phyloP scores from a whole-genome alignment of 805 yeast genomes.

The Kluyveromyces nonfermentans region DNA sequence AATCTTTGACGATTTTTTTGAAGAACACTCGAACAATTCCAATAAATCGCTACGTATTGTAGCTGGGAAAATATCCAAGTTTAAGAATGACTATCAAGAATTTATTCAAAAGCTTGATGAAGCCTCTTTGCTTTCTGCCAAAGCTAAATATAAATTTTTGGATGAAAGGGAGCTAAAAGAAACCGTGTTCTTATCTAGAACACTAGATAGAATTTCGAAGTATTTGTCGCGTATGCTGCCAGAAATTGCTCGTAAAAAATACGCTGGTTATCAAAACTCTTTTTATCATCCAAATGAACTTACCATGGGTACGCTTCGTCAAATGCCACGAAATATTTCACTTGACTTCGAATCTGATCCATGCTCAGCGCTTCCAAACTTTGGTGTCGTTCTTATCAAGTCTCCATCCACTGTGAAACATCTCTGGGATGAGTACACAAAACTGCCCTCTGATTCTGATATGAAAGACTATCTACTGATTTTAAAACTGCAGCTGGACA shows the following conservation, averaged over 20 bases:
- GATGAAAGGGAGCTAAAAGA: background rate
- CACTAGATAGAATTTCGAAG: background rate
- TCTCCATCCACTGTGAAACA: constrained; percentile 23
- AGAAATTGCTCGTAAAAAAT: background rate
- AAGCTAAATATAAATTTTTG: background rate
- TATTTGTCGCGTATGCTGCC: background rate
- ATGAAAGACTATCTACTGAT: constrained; percentile 17
- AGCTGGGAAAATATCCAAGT: constrained; percentile 9
- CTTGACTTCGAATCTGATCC: constrained; percentile 12
- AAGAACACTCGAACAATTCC: background rate
- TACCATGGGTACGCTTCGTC: background rate
- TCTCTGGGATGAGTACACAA: constrained; percentile 25
- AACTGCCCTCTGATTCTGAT: constrained; percentile 21
- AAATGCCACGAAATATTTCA: background rate
- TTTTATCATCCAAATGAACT: background rate
- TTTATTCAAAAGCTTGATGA: constrained; percentile 14
- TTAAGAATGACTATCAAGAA: constrained; percentile 10
- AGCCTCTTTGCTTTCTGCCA: constrained; percentile 7
- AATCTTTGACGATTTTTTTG: background rate
- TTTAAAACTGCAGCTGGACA: constrained; percentile 11
- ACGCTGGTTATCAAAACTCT: background rate
- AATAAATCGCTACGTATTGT: background rate
- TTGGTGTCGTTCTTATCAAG: constrained; percentile 22
- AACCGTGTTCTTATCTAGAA: constrained; percentile 1
- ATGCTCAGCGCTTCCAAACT: constrained; percentile 17